Percentiles rank a stretch among this genome's conserved stretches.
phyloP scores from a whole-genome alignment of 1,284 basidiomycete genomes.

The Microbotryum lychnidis-dioicae region DNA sequence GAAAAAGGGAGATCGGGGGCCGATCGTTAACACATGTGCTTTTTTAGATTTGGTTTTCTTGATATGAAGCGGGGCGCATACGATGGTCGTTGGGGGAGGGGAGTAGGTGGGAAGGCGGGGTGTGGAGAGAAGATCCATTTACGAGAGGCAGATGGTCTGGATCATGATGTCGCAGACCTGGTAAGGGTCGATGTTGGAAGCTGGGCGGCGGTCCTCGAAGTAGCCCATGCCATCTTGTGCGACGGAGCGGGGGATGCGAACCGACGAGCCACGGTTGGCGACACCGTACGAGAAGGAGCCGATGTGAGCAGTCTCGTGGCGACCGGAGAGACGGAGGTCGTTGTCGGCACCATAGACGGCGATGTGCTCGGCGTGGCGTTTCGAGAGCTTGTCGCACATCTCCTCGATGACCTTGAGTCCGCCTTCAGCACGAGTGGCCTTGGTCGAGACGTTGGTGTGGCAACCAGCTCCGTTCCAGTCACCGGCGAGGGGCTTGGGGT shows the following conservation, averaged over 20 bases:
- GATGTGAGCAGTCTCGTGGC: conserved; percentile 96
- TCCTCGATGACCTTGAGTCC: conserved; percentile 91
- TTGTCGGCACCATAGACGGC: conserved; percentile 81
- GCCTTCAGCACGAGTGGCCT: conserved; percentile 81
- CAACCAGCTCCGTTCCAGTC: conserved; percentile 99
- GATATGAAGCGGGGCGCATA: too few relatives aligned
- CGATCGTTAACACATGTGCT: too few relatives aligned
- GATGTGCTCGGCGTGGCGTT: conserved; percentile 54
- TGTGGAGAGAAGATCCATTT: conserved; percentile 5
- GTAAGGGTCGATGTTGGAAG: conserved; percentile 86
- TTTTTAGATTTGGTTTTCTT: too few relatives aligned
- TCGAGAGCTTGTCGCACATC: conserved; percentile 60
- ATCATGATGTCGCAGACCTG: conserved; percentile 61
- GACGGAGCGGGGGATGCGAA: conserved; percentile 48
- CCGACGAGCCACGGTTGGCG: conserved; percentile 53
- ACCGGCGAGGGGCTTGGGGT: conserved; percentile 94
- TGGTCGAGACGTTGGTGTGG: conserved; percentile 67
- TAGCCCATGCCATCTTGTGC: conserved; percentile 57
- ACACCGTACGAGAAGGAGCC: conserved; percentile 75
- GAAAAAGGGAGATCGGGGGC: too few relatives aligned
- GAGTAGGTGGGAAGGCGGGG: neutral
- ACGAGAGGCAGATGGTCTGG: conserved; percentile 62
- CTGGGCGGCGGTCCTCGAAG: conserved; percentile 78
- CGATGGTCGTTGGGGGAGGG: too few relatives aligned
- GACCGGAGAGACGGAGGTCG: conserved; percentile 83